These are phyloP conservation scores for Citrullus amarus DNA, from an alignment of 306 rosid species.

Conservation along the genomic window DNA sequence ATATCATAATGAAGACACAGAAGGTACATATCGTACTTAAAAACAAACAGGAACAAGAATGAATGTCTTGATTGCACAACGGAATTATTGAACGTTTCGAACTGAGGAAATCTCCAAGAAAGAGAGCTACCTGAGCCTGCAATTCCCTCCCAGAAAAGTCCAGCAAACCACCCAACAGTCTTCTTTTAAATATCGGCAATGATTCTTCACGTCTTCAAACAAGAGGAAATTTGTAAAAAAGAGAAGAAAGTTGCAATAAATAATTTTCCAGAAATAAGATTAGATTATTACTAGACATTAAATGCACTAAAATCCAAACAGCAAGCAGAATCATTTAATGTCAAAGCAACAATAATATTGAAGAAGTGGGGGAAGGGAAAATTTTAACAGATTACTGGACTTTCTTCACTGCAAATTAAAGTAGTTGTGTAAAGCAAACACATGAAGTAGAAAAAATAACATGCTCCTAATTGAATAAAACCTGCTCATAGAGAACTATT, in stretches of 20 bases:
- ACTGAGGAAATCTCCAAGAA: neutral
- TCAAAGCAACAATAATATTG: neutral
- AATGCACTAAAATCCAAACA: neutral
- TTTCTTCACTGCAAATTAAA: neutral
- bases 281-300: neutral
- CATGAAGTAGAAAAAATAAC: neutral
- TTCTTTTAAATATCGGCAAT: conserved; percentile 84
- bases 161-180: conserved; percentile 73
- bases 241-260: conserved; percentile 10
- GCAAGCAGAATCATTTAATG: neutral
- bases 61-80: neutral
- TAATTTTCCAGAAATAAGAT: neutral
- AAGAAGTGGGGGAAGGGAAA: neutral
- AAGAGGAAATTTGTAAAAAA: conserved; percentile 20
- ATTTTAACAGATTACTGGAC: neutral
- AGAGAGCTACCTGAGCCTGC: conserved; percentile 63
- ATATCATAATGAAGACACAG: neutral
- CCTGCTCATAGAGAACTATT: neutral
- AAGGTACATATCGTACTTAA: neutral
- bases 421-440: neutral
- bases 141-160: conserved; percentile 84
- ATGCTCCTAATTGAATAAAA: neutral
- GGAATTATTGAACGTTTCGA: neutral
- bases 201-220: conserved; percentile 87
- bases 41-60: neutral